Percentiles rank a stretch among this genome's conserved stretches.
These are phyloP conservation scores for Curvularia verruculosa DNA, from an alignment of 2,329 filamentous ascomycete genomes.

Conservation along the genomic window DNA sequence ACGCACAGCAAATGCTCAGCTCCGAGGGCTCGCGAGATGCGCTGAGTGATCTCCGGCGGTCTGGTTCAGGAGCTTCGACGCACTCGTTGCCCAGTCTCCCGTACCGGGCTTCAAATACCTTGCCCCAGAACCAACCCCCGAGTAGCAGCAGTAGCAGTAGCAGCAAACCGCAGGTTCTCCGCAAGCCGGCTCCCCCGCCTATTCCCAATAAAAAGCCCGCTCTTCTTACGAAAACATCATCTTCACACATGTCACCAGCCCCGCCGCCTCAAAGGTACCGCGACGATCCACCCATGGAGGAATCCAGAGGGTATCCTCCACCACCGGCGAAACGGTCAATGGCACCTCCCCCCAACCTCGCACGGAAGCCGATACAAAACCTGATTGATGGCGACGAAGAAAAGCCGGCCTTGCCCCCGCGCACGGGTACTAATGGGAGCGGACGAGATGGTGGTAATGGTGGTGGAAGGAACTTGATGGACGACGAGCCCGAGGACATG, in stretches of 20 bases:
- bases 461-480: conserved; percentile 41
- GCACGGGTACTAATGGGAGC: conserved; percentile 39
- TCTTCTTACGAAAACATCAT: conserved; percentile 26
- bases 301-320: conserved; percentile 20
- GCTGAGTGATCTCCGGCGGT: conserved; percentile 31
- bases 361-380: conserved; percentile 27
- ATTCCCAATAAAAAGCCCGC: conserved; percentile 45
- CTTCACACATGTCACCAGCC: conserved; percentile 8
- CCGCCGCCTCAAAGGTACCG: conserved; percentile 30
- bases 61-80: conserved; percentile 35
- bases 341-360: conserved; percentile 24
- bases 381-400: conserved; percentile 26
- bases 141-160: conserved; percentile 16
- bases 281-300: conserved; percentile 25
- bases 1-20: conserved; percentile 28
- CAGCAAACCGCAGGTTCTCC: conserved; percentile 31
- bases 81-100: conserved; percentile 38
- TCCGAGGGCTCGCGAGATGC: conserved; percentile 30
- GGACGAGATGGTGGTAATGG: conserved; percentile 7
- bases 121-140: conserved; percentile 11
- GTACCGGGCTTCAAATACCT: conserved; percentile 19
- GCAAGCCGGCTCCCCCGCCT: conserved; percentile 44
- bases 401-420: conserved; percentile 41
- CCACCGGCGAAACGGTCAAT: conserved; percentile 33
- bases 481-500: conserved; percentile 45